Evolutionary conservation across 352 stramenopile species (phyloP), one percentile per base, ranked within the genome.

Genomic region (Phytopythium vexans): DNA sequence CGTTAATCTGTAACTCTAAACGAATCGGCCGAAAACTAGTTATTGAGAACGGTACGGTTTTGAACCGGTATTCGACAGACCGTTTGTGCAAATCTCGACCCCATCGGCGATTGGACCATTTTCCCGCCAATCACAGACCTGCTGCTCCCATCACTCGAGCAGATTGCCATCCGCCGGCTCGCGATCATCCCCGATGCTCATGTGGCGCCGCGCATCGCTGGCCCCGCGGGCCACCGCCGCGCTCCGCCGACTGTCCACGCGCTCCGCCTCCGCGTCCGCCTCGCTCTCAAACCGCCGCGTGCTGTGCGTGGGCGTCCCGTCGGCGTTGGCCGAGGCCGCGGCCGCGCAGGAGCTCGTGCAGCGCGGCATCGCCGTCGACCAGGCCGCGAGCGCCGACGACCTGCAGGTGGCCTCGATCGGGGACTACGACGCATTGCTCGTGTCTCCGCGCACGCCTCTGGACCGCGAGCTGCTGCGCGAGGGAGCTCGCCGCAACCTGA

Each of bases 261-360:
- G 42, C 5, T 41, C 34, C 10, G 3, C 54, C 1, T 7, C 33
- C 9, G 43, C 60, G 43, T 8, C 63, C 3, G 39, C 54, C 32
- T 65, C 21, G 21, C 21, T 27, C 21, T 27, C 21, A 2, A 27
- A 45, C 41, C 52, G 62, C 40, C 80, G 80, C 42, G 79, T 91
- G 44, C 62, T 91, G 21, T 91, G 75, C 31, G 70, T 91, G 12
- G 74, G 86, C 45, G 65, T 88, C 4, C 75, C 75, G 27, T 58
- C 69, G 42, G 57, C 69, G 2, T 50, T 86, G 41, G 64, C 76
- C 35, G 74, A 89, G 39, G 47, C 60, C 8, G 67, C 73, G 53
- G 85, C 74, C 50, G 73, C 87, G 4, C 77, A 86, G 43, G 72
- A 87, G 58, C 73, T 92, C 40, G 74, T 89, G 33, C 77, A 89